Base-by-base conservation (phyloP, 176 grass and related monocot genomes). In the Oryza glaberrima region DNA sequence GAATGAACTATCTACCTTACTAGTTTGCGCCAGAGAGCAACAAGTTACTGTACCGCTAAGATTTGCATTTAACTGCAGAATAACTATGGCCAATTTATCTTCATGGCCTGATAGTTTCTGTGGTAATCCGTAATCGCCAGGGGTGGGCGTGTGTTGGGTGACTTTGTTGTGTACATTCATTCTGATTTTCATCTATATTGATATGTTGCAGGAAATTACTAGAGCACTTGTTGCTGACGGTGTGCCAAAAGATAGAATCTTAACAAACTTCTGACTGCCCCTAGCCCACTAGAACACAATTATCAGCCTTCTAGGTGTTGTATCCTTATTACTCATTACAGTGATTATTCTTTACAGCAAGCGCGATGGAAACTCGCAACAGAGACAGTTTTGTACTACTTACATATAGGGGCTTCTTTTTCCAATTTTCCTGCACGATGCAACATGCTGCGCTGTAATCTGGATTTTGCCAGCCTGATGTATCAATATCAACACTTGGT, bases 161-260 rank as follows among this genome's bases (percentile, higher is more conserved):
- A 58, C 69, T 73, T 76, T 2, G 44, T 63, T 78, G 4, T 51
- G 1, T 73, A 38, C 32, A 46, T 79, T 35, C 36, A 69, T 30
- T 7, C 63, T 84, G 23, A 76, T 82, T 43, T 56, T 61, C 13
- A 5, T 75, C 9, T 48, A 47, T 19, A 5, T 64, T 68, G 16
- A 43, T 83, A 66, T 81, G 67, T 67, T 88, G 77, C 85, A 96
- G 94, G 94, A 94, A 38, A 90, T 97, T 88, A 97, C 90, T 68
- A 87, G 82, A 73, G 40, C 69, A 82, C 90, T 97, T 86, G 70
- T 94, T 69, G 86, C 80, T 22, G 90, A 97, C n/a, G 94, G 94
- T 77, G 64, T 91, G 26, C 63, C 88, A 2, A 94, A 92, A 82
- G 92, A 91, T 32, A 94, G 41, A 83, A 94, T 97, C 14, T 78